phyloP scores from a whole-genome alignment of 1,284 basidiomycete genomes.

The Boletus chippewaensis region DNA sequence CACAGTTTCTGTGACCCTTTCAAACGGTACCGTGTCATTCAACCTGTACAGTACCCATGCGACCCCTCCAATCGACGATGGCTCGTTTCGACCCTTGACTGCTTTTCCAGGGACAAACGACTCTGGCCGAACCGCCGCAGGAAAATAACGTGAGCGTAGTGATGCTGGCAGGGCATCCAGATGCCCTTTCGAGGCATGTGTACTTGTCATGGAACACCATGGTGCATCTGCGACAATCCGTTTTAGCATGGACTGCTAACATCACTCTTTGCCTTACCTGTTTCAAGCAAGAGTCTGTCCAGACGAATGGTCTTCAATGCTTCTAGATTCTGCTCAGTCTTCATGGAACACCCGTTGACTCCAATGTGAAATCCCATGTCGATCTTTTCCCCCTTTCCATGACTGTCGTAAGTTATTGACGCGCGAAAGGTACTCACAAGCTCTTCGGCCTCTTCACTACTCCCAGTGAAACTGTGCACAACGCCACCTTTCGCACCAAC shows the following conservation, averaged over 20 bases:
- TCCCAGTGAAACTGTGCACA: conserved; percentile 85
- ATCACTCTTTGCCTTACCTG: conserved; percentile 40
- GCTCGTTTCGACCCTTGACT: conserved; percentile 84
- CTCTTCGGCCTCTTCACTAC: conserved; percentile 58
- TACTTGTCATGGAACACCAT: conserved; percentile 77
- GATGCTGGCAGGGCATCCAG: conserved; percentile 48
- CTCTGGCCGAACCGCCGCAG: conserved; percentile 59
- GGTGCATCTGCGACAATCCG: conserved; percentile 54
- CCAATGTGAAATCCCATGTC: conserved; percentile 60
- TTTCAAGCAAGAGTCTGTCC: conserved; percentile 73
- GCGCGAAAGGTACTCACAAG: conserved; percentile 42
- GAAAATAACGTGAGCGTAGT: conserved; percentile 49
- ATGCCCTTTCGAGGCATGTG: conserved; percentile 64
- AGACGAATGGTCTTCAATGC: conserved; percentile 56
- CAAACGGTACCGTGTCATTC: conserved; percentile 47
- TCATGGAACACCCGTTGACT: conserved; percentile 81
- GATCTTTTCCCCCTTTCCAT: conserved; percentile 36
- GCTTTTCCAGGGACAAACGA: conserved; percentile 55
- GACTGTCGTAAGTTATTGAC: not conserved
- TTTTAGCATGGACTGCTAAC: not conserved
- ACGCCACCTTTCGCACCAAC: conserved; percentile 66
- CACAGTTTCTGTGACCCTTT: conserved; percentile 52
- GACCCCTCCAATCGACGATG: conserved; percentile 64
- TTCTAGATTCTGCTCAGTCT: conserved; percentile 68
- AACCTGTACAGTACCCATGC: conserved; percentile 71